phyloP scores from a whole-genome alignment of 768 basidiomycete species.

The Lactifluus subvellereus region DNA sequence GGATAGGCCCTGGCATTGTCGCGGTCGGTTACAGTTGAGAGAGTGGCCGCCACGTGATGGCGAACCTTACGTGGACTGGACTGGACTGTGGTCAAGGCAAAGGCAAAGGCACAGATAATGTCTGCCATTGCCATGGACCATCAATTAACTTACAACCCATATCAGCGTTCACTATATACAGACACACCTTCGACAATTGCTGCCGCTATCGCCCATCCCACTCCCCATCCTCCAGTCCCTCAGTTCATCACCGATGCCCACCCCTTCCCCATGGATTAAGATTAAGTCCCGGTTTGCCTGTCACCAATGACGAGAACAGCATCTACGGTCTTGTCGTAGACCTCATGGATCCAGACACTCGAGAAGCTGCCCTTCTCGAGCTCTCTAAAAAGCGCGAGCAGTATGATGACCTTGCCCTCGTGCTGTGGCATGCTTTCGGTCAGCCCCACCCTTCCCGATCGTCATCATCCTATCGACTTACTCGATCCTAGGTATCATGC shows the following conservation, averaged over 20 bases:
- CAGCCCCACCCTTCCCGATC: constrained; percentile 24
- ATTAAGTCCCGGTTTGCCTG: constrained; percentile 27
- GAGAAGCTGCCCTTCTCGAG: constrained; percentile 89
- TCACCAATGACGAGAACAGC: constrained; percentile 59
- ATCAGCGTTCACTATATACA: constrained; percentile 54
- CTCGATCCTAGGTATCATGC: constrained; percentile 78
- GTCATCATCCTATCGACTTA: not conserved
- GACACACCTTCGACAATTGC: constrained; percentile 46
- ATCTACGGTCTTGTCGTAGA: constrained; percentile 90
- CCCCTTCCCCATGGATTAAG: constrained; percentile 27
- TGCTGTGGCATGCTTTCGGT: constrained; percentile 99
- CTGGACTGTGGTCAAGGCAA: too few species aligned
- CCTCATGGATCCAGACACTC: constrained; percentile 70
- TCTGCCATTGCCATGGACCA: constrained; percentile 42
- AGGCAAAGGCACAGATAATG: too few species aligned
- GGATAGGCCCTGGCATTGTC: not conserved
- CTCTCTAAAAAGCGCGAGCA: constrained; percentile 98
- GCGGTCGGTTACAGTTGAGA: not conserved
- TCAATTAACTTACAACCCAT: constrained; percentile 52
- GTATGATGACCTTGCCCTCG: constrained; percentile 95
- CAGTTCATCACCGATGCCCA: constrained; percentile 34
- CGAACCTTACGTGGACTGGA: not conserved
- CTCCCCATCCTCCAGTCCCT: constrained; percentile 44
- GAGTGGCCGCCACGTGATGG: constrained; percentile 6
- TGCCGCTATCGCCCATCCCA: constrained; percentile 45